Evolutionary conservation across 495 filamentous ascomycete species (phyloP).

Genomic region (Trichoderma gamsii): DNA sequence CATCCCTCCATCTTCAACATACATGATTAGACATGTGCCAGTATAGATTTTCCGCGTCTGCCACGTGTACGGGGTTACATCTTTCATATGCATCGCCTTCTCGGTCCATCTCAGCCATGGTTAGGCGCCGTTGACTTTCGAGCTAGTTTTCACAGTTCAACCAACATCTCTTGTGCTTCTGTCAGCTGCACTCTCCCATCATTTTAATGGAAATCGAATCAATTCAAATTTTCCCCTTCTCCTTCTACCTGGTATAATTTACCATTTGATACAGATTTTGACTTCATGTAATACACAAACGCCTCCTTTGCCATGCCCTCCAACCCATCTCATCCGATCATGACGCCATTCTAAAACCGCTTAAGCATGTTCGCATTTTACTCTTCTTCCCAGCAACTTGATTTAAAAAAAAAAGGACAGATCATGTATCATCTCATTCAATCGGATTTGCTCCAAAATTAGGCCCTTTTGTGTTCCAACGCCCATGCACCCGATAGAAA

Average conservation of each 20-base stretch:
- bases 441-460: neutral
- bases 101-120: neutral
- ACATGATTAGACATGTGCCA: neutral
- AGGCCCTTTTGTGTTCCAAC: slow-evolving; percentile 6
- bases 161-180: neutral
- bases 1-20: neutral
- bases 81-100: slow-evolving; percentile 4
- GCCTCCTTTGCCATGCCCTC: neutral
- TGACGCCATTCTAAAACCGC: neutral
- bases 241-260: neutral
- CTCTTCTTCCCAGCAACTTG: neutral
- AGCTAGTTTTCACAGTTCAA: too few species aligned
- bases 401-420: neutral
- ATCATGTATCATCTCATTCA: slow-evolving; percentile 13
- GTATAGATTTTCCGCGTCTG: neutral
- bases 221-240: neutral
- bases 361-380: neutral
- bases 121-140: too few species aligned
- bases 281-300: neutral
- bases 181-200: neutral
- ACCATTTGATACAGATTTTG: neutral
- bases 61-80: slow-evolving; percentile 8
- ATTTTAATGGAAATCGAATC: neutral
- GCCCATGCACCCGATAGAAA: neutral
- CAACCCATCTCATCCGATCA: neutral